phyloP scores from a whole-genome alignment of 2,329 filamentous ascomycete genomes.

The Sporothrix curviconia region DNA sequence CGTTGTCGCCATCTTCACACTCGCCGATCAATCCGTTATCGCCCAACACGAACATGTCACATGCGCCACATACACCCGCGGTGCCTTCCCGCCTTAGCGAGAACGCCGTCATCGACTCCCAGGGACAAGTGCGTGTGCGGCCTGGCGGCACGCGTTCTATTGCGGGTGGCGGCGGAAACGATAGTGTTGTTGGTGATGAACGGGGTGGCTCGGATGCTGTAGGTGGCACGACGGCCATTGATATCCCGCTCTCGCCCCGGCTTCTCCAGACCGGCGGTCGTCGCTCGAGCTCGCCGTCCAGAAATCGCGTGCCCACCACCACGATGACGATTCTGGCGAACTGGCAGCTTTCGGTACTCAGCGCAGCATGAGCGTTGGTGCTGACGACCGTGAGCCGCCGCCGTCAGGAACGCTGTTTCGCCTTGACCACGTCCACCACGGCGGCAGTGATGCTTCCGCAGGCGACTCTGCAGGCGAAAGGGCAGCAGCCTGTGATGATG shows the following conservation, averaged over 20 bases:
- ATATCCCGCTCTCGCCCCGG: slow-evolving; percentile 66
- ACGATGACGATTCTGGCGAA: slow-evolving; percentile 56
- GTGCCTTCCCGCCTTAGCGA: slow-evolving; percentile 91
- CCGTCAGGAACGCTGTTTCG: slow-evolving; percentile 58
- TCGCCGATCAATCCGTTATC: slow-evolving; percentile 87
- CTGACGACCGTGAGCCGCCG: slow-evolving; percentile 56
- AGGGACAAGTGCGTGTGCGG: slow-evolving; percentile 26
- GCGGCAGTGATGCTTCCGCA: background rate
- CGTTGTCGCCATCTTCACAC: slow-evolving; percentile 68
- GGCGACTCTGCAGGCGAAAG: background rate
- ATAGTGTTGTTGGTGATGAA: slow-evolving; percentile 11
- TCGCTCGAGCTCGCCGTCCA: slow-evolving; percentile 64
- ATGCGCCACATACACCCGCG: slow-evolving; percentile 90
- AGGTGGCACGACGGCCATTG: slow-evolving; percentile 59
- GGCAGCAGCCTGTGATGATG: background rate
- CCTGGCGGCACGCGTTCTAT: slow-evolving; percentile 12
- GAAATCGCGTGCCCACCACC: slow-evolving; percentile 44
- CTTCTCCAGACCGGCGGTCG: slow-evolving; percentile 39
- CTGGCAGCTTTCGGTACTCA: slow-evolving; percentile 50
- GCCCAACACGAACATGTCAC: slow-evolving; percentile 81
- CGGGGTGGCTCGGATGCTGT: slow-evolving; percentile 30
- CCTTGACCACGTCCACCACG: slow-evolving; percentile 31
- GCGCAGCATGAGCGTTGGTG: slow-evolving; percentile 62
- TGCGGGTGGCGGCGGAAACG: background rate
- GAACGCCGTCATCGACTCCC: slow-evolving; percentile 73